Evolutionary conservation across 768 basidiomycete genomes (phyloP), one percentile per base, ranked within the genome.

Genomic region (Mycena alexandri): DNA sequence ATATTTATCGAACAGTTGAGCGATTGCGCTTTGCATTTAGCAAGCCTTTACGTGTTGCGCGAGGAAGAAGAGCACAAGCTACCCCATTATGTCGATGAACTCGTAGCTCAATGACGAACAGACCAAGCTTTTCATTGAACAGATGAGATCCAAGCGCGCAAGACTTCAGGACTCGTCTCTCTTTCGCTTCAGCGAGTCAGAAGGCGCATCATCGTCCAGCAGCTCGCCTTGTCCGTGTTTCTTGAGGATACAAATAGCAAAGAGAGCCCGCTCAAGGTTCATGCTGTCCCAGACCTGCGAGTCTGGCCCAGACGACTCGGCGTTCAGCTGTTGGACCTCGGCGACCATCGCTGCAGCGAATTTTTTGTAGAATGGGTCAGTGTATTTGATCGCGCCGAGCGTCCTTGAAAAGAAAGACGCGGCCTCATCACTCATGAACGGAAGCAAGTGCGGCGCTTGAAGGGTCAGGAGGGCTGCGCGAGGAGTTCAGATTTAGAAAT

Each of bases 351-450:
- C 66, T 11, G 47, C 12, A 12, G 70, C 70, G 22, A 71, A 71
- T 54, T 61, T 67, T 2, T 25, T 34, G 53, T 71, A 71, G 48
- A 60, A 71, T 13, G 66, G 34, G 54, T 67, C 70, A 19, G 70
- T 71, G 63, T 71, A 71, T 34, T 71, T 71, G 16, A 71, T 55
- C 29, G 36, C 44, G 17, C 69, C 69, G 47, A 71, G 50, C 12
- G 62, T 38, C 19, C 38, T 1, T 21, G 58, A 43, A 34, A 71
- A 68, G 46, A 71, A 71, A 0, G 65, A 54, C 7, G 70, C 70
- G 52, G 70, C 70, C 54, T 71, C 70, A 54, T 71, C 70, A 53
- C 62, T 64, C 70, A 71, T 71, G 63, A 71, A 71, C 12, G 70
- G 70, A 24, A 71, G 65, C 10, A 68, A 41, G 58, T 68, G 65